Conservation (phyloP, 1,139 yeast species). For the Lodderomyces elongisporus region DNA sequence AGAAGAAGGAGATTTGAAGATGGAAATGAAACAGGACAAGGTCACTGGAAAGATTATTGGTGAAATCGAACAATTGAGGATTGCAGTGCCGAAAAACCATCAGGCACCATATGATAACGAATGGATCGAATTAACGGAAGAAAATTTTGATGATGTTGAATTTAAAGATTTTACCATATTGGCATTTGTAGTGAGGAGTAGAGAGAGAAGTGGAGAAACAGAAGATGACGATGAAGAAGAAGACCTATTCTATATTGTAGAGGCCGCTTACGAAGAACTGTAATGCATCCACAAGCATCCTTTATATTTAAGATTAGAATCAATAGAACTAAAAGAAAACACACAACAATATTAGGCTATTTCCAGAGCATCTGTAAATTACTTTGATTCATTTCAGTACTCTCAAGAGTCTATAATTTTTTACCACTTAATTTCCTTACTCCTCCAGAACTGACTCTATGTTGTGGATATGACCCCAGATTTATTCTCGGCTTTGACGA, state of each 20-base stretch:
- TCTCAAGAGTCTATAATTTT: conserved; percentile 4
- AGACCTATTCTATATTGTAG: conserved; percentile 36
- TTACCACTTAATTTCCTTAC: conserved; percentile 34
- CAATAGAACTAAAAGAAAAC: no score
- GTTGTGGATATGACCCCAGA: conserved; percentile 6
- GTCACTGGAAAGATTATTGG: background rate
- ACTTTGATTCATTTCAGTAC: no score
- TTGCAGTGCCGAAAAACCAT: conserved; percentile 42
- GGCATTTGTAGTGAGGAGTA: conserved; percentile 42
- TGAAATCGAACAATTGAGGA: conserved; percentile 19
- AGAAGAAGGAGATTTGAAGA: background rate
- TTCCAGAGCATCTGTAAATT: no score
- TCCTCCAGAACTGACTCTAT: conserved; percentile 35
- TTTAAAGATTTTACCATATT: conserved; percentile 37
- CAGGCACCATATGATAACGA: conserved; percentile 35
- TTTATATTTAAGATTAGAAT: no score
- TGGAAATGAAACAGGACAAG: background rate
- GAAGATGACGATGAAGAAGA: no score
- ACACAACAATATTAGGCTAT: no score
- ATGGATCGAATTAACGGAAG: conserved; percentile 33
- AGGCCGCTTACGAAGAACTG: conserved; percentile 38
- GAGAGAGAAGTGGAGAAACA: no score
- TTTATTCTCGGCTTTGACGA: conserved; percentile 8
- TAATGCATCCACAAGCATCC: background rate
- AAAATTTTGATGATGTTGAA: conserved; percentile 19